These are phyloP conservation scores for Salix arbutifolia DNA, from an alignment of 345 rosid genomes.

Conservation along the genomic window DNA sequence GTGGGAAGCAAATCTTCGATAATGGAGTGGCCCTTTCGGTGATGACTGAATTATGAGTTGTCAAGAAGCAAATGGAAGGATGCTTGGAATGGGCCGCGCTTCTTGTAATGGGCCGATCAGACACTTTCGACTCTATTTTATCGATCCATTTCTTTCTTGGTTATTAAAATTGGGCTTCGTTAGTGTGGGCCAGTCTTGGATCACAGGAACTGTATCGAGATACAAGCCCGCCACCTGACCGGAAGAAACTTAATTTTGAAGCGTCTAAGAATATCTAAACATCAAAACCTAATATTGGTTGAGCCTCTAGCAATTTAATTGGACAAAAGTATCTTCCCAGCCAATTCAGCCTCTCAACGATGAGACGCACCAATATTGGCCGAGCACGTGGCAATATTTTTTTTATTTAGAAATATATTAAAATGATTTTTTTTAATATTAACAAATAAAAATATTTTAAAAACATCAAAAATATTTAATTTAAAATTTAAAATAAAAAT, in stretches of 20 bases:
- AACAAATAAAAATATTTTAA: too few relatives aligned
- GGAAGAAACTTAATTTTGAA: background rate
- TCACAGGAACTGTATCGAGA: background rate
- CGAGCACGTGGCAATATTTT: too few relatives aligned
- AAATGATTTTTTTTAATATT: too few relatives aligned
- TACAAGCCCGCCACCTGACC: background rate
- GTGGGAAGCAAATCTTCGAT: background rate
- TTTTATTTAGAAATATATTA: too few relatives aligned
- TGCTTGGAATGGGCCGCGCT: background rate
- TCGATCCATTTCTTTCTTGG: background rate
- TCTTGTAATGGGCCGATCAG: background rate
- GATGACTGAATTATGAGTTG: background rate
- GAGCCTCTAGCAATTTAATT: too few relatives aligned
- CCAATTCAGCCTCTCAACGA: too few relatives aligned
- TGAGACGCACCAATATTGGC: too few relatives aligned
- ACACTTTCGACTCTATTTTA: background rate
- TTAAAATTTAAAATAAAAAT: too few relatives aligned
- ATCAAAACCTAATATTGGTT: too few relatives aligned
- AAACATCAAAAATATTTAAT: too few relatives aligned
- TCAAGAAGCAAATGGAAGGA: background rate
- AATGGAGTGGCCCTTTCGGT: background rate
- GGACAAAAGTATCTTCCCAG: too few relatives aligned
- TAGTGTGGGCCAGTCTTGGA: background rate
- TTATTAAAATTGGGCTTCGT: background rate
- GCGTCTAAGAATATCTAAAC: too few relatives aligned